Percentiles rank a stretch among this genome's conserved stretches.
Evolutionary conservation across 75 land plant species (phyloP).

Genomic region (Pinus tabuliformis): DNA sequence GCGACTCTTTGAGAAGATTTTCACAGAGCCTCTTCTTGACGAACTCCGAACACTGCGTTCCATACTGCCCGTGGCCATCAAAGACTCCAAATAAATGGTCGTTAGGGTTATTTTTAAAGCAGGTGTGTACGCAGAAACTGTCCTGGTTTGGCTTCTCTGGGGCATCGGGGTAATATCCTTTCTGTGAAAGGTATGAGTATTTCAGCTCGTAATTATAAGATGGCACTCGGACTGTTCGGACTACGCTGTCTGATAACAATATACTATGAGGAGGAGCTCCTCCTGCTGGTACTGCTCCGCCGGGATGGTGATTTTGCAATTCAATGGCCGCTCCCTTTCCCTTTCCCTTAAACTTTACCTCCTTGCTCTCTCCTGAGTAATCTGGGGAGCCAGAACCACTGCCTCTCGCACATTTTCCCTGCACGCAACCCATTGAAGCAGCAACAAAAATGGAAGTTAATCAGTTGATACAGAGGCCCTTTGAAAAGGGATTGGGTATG

Average conservation of each 20-base stretch:
- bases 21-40: slow-evolving; percentile 60
- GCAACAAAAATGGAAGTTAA: no score
- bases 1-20: slow-evolving; percentile 29
- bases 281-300: not conserved
- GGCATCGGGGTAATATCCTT: slow-evolving; percentile 87
- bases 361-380: no score
- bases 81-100: slow-evolving; percentile 92
- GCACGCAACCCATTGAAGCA: no score
- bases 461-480: no score
- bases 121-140: slow-evolving; percentile 58
- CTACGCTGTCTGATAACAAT: slow-evolving; percentile 33
- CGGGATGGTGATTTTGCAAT: not conserved
- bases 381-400: no score
- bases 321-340: no score
- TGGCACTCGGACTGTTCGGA: slow-evolving; percentile 47
- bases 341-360: no score
- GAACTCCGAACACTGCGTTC: slow-evolving; percentile 74
- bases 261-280: slow-evolving; percentile 17
- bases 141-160: slow-evolving; percentile 88
- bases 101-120: slow-evolving; percentile 57
- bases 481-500: no score
- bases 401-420: no score
- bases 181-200: slow-evolving; percentile 62
- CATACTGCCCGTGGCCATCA: slow-evolving; percentile 93
- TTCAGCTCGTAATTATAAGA: slow-evolving; percentile 40